phyloP scores from a whole-genome alignment of 345 rosid genomes.

The Boechera retrofracta region DNA sequence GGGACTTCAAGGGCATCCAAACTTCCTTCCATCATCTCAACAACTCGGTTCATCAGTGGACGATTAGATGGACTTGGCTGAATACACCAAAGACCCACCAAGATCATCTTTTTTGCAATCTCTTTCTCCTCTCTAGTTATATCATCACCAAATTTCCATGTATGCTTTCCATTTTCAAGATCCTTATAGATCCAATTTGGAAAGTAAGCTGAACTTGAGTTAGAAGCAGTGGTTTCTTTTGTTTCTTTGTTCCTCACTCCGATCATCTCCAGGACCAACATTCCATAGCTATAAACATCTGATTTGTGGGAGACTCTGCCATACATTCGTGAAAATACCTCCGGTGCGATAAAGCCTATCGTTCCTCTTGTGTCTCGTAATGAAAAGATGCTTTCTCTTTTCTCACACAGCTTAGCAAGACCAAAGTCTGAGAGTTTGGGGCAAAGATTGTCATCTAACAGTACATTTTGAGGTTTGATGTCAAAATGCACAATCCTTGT shows the following conservation, averaged over 20 bases:
- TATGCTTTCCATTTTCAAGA: not conserved
- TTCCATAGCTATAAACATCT: slow-evolving; percentile 55
- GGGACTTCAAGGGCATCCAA: slow-evolving; percentile 17
- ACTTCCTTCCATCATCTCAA: slow-evolving; percentile 34
- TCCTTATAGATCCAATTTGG: slow-evolving; percentile 19
- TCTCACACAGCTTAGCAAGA: slow-evolving; percentile 51
- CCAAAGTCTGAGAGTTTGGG: slow-evolving; percentile 61
- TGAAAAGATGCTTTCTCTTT: slow-evolving; percentile 47
- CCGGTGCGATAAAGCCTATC: slow-evolving; percentile 54
- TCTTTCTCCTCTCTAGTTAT: slow-evolving; percentile 6
- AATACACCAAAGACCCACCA: slow-evolving; percentile 29
- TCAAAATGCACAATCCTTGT: slow-evolving; percentile 59
- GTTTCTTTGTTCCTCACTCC: slow-evolving; percentile 30
- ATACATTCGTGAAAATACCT: slow-evolving; percentile 45
- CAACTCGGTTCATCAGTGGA: slow-evolving; percentile 23
- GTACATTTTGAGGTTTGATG: slow-evolving; percentile 59
- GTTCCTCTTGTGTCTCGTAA: slow-evolving; percentile 52
- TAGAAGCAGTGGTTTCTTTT: not conserved
- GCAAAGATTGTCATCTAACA: slow-evolving; percentile 44
- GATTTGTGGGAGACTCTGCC: slow-evolving; percentile 51
- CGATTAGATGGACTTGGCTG: slow-evolving; percentile 9
- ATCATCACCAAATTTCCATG: not conserved
- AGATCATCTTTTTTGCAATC: slow-evolving; percentile 1
- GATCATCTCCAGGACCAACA: slow-evolving; percentile 50
- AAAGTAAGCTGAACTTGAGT: slow-evolving; percentile 8